These are phyloP conservation scores for Lactifluus piperatus DNA, from an alignment of 768 basidiomycete genomes.

Conservation along the genomic window DNA sequence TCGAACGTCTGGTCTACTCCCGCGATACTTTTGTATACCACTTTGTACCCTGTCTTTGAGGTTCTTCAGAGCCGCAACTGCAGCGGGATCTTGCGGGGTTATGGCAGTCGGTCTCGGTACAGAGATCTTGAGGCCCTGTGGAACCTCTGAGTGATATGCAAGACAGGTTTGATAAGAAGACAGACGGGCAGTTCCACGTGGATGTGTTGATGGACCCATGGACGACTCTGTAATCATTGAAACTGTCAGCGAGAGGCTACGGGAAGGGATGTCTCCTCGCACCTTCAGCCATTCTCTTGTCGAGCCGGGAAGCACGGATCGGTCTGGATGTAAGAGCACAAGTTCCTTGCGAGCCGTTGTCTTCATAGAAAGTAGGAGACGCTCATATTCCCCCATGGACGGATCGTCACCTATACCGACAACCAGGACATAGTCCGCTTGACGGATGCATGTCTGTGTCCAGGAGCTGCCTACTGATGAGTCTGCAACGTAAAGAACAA, in stretches of 20 bases:
- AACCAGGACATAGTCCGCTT: constrained; percentile 93
- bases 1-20: constrained; percentile 48
- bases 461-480: constrained; percentile 91
- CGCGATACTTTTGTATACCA: constrained; percentile 80
- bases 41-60: constrained; percentile 89
- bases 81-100: constrained; percentile 73
- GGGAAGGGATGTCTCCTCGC: neutral
- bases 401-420: constrained; percentile 93
- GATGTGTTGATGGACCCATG: constrained; percentile 94
- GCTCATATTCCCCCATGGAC: constrained; percentile 87
- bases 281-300: constrained; percentile 97
- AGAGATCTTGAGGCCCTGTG: constrained; percentile 64
- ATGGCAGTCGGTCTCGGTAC: constrained; percentile 45
- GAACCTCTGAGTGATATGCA: neutral
- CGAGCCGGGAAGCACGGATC: constrained; percentile 80
- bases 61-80: constrained; percentile 81
- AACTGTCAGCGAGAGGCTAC: neutral
- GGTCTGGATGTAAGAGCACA: constrained; percentile 86
- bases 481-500: constrained; percentile 93
- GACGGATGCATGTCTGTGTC: constrained; percentile 97
- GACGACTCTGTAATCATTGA: constrained; percentile 56
- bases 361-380: constrained; percentile 88
- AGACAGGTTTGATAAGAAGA: neutral
- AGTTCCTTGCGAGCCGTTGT: constrained; percentile 98
- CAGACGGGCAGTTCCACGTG: constrained; percentile 85